Percentiles rank a stretch among this genome's conserved stretches.
These are phyloP conservation scores for Pseudozyma hubeiensis DNA, from an alignment of 1,284 basidiomycete genomes.

Conservation along the genomic window DNA sequence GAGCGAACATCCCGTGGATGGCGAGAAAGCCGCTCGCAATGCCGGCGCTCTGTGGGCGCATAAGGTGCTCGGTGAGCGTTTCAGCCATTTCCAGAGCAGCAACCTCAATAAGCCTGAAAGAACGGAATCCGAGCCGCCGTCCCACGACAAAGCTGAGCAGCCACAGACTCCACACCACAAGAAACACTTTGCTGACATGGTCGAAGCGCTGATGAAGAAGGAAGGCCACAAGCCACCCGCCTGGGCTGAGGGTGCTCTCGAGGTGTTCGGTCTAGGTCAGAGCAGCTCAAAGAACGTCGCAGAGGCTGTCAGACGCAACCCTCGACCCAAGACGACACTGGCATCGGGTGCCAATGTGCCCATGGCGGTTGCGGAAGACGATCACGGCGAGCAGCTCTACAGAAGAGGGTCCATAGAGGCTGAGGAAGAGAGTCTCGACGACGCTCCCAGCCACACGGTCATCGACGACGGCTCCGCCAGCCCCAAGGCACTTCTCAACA, in stretches of 20 bases:
- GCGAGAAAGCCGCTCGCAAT: conserved; percentile 55
- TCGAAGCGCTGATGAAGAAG: conserved; percentile 62
- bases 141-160: conserved; percentile 12
- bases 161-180: conserved; percentile 17
- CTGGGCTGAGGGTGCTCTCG: conserved; percentile 64
- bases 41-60: conserved; percentile 62
- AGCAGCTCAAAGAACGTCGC: conserved; percentile 59
- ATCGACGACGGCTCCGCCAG: conserved; percentile 25
- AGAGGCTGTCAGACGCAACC: conserved; percentile 54
- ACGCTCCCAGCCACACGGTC: conserved; percentile 29
- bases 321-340: conserved; percentile 37
- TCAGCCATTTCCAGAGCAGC: conserved; percentile 34
- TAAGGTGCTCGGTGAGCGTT: conserved; percentile 62
- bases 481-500: conserved; percentile 17
- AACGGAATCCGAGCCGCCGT: conserved; percentile 5
- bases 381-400: conserved; percentile 14
- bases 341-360: conserved; percentile 50
- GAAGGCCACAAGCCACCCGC: conserved; percentile 59
- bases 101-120: conserved; percentile 8
- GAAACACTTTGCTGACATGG: conserved; percentile 59
- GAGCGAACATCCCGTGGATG: conserved; percentile 33
- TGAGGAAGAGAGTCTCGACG: conserved; percentile 32
- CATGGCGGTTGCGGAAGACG: conserved; percentile 53
- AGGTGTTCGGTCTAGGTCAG: conserved; percentile 61
- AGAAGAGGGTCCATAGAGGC: conserved; percentile 25